Evolutionary conservation across 768 basidiomycete species (phyloP).

Genomic region (Aureoboletus auriporus): DNA sequence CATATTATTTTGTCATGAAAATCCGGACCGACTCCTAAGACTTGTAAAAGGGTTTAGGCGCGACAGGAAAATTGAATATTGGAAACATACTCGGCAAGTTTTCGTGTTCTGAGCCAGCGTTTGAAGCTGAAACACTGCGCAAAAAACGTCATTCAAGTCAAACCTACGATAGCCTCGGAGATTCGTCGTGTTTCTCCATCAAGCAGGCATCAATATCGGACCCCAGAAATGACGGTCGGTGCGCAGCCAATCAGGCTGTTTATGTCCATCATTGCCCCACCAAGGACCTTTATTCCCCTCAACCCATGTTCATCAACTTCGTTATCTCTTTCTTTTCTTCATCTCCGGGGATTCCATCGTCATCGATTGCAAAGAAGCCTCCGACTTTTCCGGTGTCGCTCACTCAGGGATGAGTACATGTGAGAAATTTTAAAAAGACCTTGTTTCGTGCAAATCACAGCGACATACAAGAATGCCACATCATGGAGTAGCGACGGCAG

Average conservation of each 20-base stretch:
- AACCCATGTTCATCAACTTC: neutral
- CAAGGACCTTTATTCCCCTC: neutral
- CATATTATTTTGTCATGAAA: neutral
- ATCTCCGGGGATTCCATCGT: neutral
- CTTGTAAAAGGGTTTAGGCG: neutral
- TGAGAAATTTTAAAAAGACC: conserved; percentile 1
- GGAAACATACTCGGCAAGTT: neutral
- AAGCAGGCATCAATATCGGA: conserved; percentile 2
- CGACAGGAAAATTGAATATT: neutral
- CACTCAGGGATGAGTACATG: neutral
- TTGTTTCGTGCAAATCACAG: conserved; percentile 19
- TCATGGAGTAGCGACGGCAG: no score
- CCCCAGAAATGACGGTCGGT: neutral
- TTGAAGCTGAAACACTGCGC: neutral
- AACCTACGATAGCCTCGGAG: conserved; percentile 1
- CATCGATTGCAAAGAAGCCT: neutral
- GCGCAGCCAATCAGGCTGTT: no score
- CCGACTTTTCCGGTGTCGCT: neutral
- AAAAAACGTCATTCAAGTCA: neutral
- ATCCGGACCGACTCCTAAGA: neutral
- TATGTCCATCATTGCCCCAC: no score
- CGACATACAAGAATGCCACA: conserved; percentile 14
- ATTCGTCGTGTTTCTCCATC: neutral
- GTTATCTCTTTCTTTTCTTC: neutral
- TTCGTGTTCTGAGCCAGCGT: no score